phyloP scores from a whole-genome alignment of 1,139 yeast genomes.

The Zygosaccharomyces sapae region DNA sequence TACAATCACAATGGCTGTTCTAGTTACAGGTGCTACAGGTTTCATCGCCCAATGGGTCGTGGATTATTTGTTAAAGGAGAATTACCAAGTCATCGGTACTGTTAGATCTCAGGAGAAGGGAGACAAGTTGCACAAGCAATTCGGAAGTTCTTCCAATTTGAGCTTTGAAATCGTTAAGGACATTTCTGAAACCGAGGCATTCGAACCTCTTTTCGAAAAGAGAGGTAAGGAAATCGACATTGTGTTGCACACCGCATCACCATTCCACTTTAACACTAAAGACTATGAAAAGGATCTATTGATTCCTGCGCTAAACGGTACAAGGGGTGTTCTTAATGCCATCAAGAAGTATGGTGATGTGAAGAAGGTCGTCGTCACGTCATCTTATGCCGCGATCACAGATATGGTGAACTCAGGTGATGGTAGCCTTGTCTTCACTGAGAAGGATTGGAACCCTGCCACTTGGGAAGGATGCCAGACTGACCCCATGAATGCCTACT shows the following conservation, averaged over 20 bases:
- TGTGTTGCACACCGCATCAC: conserved; percentile 45
- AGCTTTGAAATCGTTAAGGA: conserved; percentile 38
- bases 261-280: conserved; percentile 35
- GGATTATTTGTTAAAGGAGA: conserved; percentile 27
- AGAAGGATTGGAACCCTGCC: conserved; percentile 41
- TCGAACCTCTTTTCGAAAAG: conserved; percentile 35
- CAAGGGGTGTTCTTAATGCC: conserved; percentile 41
- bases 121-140: conserved; percentile 23
- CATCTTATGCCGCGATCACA: conserved; percentile 50
- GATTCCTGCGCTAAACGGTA: conserved; percentile 49
- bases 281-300: conserved; percentile 34
- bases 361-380: conserved; percentile 41
- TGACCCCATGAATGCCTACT: conserved; percentile 38
- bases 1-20: conserved; percentile 27
- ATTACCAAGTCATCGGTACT: conserved; percentile 38
- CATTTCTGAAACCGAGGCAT: conserved; percentile 35
- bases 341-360: conserved; percentile 45
- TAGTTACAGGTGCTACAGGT: conserved; percentile 50
- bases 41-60: conserved; percentile 47
- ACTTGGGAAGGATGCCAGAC: conserved; percentile 35
- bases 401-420: conserved; percentile 45
- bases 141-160: conserved; percentile 31
- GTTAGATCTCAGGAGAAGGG: conserved; percentile 38
- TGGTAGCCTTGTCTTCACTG: conserved; percentile 46
- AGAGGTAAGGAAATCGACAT: conserved; percentile 34